Base-by-base conservation (phyloP, 768 basidiomycete species). In the Tremella fuciformis region DNA sequence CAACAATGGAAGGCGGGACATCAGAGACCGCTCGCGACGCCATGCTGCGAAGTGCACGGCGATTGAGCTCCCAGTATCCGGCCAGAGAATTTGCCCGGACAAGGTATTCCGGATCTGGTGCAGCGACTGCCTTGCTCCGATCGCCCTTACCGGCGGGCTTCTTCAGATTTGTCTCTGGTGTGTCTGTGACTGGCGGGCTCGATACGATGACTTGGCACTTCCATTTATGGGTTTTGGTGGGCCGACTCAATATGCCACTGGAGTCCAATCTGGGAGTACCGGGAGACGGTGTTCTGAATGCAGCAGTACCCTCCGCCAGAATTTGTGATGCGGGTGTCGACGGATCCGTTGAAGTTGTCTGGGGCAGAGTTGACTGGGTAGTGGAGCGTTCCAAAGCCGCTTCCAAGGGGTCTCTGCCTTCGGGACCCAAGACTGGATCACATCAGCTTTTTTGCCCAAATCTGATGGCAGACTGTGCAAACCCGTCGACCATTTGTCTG, bases 41-140 rank as follows among this genome's bases (percentile, higher is more conserved):
- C 38, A 74, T 54, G 1, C 56, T 40, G 29, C 67, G 65, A 9
- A 76, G 67, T 54, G 74, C 71, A 57, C 86, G 82, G 74, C 88
- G 81, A 71, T 92, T 94, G 60, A 87, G 79, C 69, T 91, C 91
- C 63, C 89, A 80, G 69, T 88, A 90, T 3, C 84, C 80, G 34
- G 84, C 83, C 15, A 94, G 74, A 16, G 84, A 90, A 73, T 94
- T 92, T 13, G 86, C 83, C 56, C 86, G 82, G 22, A 90, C 74
- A 39, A 75, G 50, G 44, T 68, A 54, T 44, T 71, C 68, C 2
- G 68, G 58, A 38, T 67, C 66, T 2, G 61, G 53, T 19, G 48
- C 37, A 11, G 53, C 39, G 3, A 55, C 50, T 9, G 52, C 37
- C 24, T 74, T 68, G 38, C 59, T 57, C 48, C 67, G 56, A 19